Evolutionary conservation across 257 asterid species (phyloP), one percentile per base, ranked within the genome.

Genomic region (Leonotis leonurus): DNA sequence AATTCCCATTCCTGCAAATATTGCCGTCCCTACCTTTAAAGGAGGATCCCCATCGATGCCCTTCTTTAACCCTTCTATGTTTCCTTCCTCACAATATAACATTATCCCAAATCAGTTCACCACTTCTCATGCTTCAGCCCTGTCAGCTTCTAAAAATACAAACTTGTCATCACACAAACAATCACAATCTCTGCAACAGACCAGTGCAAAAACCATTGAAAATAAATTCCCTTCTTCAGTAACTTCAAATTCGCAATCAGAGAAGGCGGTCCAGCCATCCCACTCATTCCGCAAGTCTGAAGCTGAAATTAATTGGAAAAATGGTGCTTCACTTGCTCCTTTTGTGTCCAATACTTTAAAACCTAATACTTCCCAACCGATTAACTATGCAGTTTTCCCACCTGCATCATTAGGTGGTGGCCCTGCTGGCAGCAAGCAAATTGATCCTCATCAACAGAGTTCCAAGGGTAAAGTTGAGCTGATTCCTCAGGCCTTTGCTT

Each of bases 391-490:
- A 8, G 39, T 67, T 66, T 36, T 72, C 62, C 58, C 74, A 21
- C 71, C 67, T 25, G 52, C 62, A 41, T 32, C 66, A 8, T 3
- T 46, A 41, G 63, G 57, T 18, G 57, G 54, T 36, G 70, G 21
- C 54, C 50, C 27, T 39, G 54, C 39, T 40, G 75, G 71, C 60
- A 68, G 57, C 39, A 74, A 72, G 50, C 67, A 43, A 22, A 44
- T 57, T 24, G 79, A 78, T 64, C 66, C 60, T 60, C 71, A 66
- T 49, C 84, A 66, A 36, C 73, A 69, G 59, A 80, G 73, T 4
- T 69, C 78, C 10, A 71, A 72, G 67, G 33, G 41, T 53, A 55
- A 69, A 62, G 40, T 50, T 5, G 77, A 71, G 9, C 26, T 70
- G 43, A 58, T 58, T 52, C 74, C 83, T 44, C 77, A 71, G 73